Base-by-base conservation (phyloP, 2,329 filamentous ascomycete genomes). In the Rachicladosporium sp. region DNA sequence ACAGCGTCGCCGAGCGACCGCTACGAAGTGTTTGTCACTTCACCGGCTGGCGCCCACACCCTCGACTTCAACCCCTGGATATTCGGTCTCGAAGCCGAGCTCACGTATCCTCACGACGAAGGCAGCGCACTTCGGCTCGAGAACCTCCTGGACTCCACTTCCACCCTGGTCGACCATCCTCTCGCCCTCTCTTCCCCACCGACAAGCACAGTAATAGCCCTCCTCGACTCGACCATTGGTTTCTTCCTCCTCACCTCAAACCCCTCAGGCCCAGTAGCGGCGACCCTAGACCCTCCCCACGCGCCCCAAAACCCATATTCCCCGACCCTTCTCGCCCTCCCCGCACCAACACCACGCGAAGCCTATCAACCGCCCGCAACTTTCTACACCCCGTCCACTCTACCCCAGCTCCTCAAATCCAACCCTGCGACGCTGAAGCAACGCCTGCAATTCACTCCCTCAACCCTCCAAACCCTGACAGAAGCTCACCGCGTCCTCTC, bases 401-500 rank as follows among this genome's bases (percentile, higher is more conserved):
- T 80, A 9, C 70, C 75, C 37, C 64, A 66, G 34, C 60, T 78
- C 30, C 70, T 73, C 35, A 76, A 46, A 12, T 31, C 43, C 12
- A 45, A 47, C 23, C 27, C 76, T 58, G 68, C 73, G 4, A 58
- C 77, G 19, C 62, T 84, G 36, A 75, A 73, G 42, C 78, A 83
- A 45, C 76, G 82, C 52, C 68, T 88, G 39, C 71, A 75, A 43
- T 70, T 87, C 13, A 82, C 78, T 13, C 76, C 80, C 9, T 73
- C 80, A 13, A 83, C 80, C 2, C 67, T 88, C 11, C 73, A 78
- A 46, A 68, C 85, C 30, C 73, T 89, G 48, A 82, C 80, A 21
- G 76, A 83, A 43, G 76, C 77, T 0, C 83, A 89, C 57, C 77
- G 80, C 53, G 66, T 82, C 4, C 66, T 88, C 4, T 76, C 76